Conservation (phyloP, 495 filamentous ascomycete genomes). For the Tuber aestivum region DNA sequence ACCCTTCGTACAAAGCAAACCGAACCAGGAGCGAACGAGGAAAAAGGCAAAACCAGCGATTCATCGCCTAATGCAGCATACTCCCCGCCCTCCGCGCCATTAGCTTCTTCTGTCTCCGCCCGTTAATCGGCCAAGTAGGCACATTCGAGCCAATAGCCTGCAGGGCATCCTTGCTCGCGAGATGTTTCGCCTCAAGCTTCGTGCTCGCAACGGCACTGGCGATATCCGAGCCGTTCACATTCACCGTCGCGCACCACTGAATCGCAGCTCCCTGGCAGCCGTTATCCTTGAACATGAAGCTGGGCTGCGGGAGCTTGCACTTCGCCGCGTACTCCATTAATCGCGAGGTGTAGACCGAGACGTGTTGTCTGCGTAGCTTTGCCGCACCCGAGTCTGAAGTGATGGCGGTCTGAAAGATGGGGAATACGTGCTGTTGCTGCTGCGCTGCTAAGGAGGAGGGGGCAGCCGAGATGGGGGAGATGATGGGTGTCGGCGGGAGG, state of each 20-base stretch:
- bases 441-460: background rate
- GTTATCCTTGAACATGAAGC: slow-evolving; percentile 34
- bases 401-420: slow-evolving; percentile 3
- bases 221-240: slow-evolving; percentile 23
- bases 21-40: background rate
- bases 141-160: slow-evolving; percentile 13
- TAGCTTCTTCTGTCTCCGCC: slow-evolving; percentile 26
- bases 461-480: background rate
- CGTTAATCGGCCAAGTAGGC: background rate
- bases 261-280: slow-evolving; percentile 34
- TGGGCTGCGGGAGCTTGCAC: slow-evolving; percentile 29
- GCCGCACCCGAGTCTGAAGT: slow-evolving; percentile 15
- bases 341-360: slow-evolving; percentile 37
- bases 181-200: slow-evolving; percentile 39
- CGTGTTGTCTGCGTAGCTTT: slow-evolving; percentile 30
- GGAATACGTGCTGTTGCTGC: background rate
- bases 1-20: background rate
- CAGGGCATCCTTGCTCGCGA: slow-evolving; percentile 34
- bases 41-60: background rate
- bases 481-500: background rate
- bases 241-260: slow-evolving; percentile 32
- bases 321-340: slow-evolving; percentile 41
- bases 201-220: slow-evolving; percentile 31
- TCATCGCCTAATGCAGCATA: slow-evolving; percentile 1
- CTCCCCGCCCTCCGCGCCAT: slow-evolving; percentile 6